Conservation (phyloP, 73 alveolate genomes). For the Tetrahymena malaccensis region DNA sequence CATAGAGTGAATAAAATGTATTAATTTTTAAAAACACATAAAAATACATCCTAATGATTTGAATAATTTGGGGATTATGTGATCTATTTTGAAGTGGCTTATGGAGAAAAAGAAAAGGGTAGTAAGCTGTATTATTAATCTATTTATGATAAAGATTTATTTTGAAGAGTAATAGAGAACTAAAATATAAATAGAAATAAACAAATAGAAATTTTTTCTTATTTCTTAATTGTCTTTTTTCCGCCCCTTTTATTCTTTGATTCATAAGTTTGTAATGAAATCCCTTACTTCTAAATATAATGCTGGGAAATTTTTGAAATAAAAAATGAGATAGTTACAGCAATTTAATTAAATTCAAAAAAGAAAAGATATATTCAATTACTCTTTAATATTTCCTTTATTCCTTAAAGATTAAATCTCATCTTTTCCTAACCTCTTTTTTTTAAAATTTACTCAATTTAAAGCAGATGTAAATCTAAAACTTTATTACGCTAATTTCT, state of each 20-base stretch:
- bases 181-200: not conserved
- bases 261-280: not conserved
- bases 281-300: not conserved
- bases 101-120: not conserved
- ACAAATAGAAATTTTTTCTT: not conserved
- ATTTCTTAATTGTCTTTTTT: not conserved
- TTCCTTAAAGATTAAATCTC: not conserved
- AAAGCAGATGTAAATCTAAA: not conserved
- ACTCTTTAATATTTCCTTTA: not conserved
- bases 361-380: not conserved
- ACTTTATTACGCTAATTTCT: not conserved
- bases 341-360: not conserved
- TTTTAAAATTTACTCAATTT: not conserved
- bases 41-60: not conserved
- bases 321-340: not conserved
- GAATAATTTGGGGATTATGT: not conserved
- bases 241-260: not conserved
- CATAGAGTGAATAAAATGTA: not conserved
- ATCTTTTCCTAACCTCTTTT: not conserved
- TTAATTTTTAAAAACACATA: not conserved
- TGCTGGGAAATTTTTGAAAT: not conserved
- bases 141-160: not conserved
- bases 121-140: not conserved
- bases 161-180: not conserved
- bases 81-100: not conserved